Evolutionary conservation across 169 alveolate genomes (phyloP).

Genomic region (Plasmodium fragile): DNA sequence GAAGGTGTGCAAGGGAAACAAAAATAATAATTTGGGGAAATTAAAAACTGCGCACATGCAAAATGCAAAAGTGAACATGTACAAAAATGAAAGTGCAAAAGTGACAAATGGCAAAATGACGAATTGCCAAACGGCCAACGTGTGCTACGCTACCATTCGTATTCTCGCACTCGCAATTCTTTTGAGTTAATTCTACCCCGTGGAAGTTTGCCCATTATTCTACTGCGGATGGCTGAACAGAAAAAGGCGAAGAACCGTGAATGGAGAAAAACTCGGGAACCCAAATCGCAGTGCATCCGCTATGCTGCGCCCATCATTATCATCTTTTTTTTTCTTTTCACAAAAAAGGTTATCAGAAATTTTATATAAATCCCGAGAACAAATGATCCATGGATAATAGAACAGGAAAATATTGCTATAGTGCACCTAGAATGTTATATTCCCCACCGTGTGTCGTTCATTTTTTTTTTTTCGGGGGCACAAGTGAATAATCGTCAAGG

Average conservation of each 20-base stretch:
- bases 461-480: not conserved
- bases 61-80: not conserved
- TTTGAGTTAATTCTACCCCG: slow-evolving; percentile 4
- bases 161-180: not conserved
- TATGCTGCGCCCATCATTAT: not conserved
- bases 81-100: not conserved
- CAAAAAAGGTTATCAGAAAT: not conserved
- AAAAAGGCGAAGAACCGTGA: not conserved
- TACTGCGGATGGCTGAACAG: not conserved
- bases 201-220: not conserved
- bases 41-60: not conserved
- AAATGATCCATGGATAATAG: not conserved
- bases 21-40: not conserved
- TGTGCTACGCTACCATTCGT: not conserved
- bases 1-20: not conserved
- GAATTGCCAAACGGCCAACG: not conserved
- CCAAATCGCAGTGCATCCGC: not conserved
- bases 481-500: not conserved
- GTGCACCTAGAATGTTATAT: slow-evolving; percentile 5
- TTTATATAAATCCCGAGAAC: not conserved
- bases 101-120: not conserved
- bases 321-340: not conserved
- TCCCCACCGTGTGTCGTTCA: not conserved
- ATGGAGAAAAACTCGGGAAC: not conserved
- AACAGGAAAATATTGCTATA: not conserved